Percentiles rank a stretch among this genome's conserved stretches.
These are phyloP conservation scores for Cyclotella choctawhatcheeana DNA, from an alignment of 108 stramenopile genomes.

Conservation along the genomic window DNA sequence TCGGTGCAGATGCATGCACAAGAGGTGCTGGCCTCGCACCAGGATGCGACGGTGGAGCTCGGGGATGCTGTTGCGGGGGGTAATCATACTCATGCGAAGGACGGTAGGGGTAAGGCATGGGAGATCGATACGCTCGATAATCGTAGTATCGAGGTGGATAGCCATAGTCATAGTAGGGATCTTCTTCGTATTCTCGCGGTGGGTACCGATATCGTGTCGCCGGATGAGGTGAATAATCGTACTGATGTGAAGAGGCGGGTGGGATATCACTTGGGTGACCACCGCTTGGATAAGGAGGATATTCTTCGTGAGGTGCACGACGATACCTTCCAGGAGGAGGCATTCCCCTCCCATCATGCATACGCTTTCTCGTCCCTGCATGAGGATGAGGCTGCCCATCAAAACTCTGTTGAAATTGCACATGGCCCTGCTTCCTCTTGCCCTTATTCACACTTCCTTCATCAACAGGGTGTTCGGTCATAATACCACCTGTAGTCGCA, in stretches of 20 bases:
- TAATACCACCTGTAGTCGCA: neutral
- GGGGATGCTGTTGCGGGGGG: constrained; percentile 18
- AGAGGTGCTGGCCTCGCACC: neutral
- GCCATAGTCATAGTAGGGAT: constrained; percentile 21
- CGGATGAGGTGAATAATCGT: constrained; percentile 20
- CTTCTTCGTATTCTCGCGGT: constrained; percentile 21
- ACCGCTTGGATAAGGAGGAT: constrained; percentile 6
- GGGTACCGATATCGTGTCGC: constrained; percentile 12
- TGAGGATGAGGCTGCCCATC: constrained; percentile 2
- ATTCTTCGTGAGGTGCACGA: constrained; percentile 17
- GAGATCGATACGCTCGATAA: constrained; percentile 20
- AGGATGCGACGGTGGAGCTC: neutral
- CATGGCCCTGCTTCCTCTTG: constrained; percentile 31
- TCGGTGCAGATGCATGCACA: neutral
- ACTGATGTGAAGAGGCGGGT: neutral
- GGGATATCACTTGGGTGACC: neutral
- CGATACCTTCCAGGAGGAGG: constrained; percentile 15
- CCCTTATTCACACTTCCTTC: constrained; percentile 27
- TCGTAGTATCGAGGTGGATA: constrained; percentile 30
- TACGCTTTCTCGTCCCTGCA: neutral
- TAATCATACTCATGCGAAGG: constrained; percentile 32
- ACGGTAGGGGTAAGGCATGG: constrained; percentile 4
- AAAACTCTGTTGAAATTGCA: constrained; percentile 23
- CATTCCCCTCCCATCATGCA: neutral
- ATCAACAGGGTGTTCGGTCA: neutral